Conservation (phyloP, 352 stramenopile species). For the Pythium brassicae region DNA sequence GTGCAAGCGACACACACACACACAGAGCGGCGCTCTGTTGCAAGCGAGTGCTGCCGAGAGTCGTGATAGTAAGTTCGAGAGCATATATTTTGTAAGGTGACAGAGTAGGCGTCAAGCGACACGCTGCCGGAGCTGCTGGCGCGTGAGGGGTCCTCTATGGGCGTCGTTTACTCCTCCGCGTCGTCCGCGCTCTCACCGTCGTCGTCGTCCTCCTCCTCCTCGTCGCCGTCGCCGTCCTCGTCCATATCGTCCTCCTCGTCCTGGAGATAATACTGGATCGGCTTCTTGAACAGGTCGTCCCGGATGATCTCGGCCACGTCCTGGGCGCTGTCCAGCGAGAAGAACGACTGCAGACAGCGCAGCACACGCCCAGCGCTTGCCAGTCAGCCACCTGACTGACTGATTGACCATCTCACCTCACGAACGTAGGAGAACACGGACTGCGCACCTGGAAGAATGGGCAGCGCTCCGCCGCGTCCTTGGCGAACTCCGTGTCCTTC, state of each 20-base stretch:
- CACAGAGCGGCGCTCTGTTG: too few relatives aligned
- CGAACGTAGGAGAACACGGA: too few relatives aligned
- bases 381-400: too few relatives aligned
- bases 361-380: conserved; percentile 7
- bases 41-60: too few relatives aligned
- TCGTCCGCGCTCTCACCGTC: conserved; percentile 27
- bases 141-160: too few relatives aligned
- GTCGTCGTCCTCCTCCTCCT: conserved; percentile 18
- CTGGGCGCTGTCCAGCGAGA: conserved; percentile 45
- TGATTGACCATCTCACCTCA: not conserved
- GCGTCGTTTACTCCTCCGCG: conserved; percentile 18
- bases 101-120: too few relatives aligned
- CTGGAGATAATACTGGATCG: conserved; percentile 50
- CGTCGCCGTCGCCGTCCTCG: conserved; percentile 31
- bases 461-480: conserved; percentile 36
- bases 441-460: conserved; percentile 50
- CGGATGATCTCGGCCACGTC: conserved; percentile 74
- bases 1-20: too few relatives aligned
- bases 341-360: conserved; percentile 40
- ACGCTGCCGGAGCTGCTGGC: too few relatives aligned
- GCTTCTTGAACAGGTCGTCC: conserved; percentile 77
- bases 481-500: conserved; percentile 54
- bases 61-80: too few relatives aligned
- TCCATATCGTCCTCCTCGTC: conserved; percentile 40
- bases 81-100: not conserved